Base-by-base conservation (phyloP, 495 filamentous ascomycete genomes). In the Hypoxylon subgilvum region DNA sequence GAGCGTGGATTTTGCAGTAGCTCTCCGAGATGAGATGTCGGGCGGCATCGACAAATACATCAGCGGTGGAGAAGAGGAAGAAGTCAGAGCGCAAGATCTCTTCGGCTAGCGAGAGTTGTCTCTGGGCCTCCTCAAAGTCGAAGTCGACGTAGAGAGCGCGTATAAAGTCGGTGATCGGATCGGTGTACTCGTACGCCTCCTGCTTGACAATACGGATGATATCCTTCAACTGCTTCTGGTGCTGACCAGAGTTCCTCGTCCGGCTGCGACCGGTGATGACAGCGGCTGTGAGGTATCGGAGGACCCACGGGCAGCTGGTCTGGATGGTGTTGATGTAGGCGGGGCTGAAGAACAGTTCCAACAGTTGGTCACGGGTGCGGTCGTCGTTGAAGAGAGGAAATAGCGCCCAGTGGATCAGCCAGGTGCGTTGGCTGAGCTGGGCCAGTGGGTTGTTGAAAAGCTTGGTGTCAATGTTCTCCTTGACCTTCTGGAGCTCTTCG, bases 351-450 rank as follows among this genome's bases (percentile, higher is more conserved):
- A 97, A 92, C 59, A 97, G 85, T 61, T 98, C 94, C 74, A 92
- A 89, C 63, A 97, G 82, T 61, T 81, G 83, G 61, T 98, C 94
- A 59, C 91, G 88, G 48, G 92, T 90, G 62, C 89, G 82, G 69
- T 96, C 92, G 76, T 92, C 86, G 82, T 97, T 96, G 85, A 97
- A 98, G 81, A 96, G 93, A 49, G 95, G 94, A 84, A 97, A 98
- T 52, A 98, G 84, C 34, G 88, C 86, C 94, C 94, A 98, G 86
- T 97, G 95, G 69, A 96, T 89, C 65, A 98, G 82, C 90, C 92
- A 95, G 23, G 91, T 93, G 56, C 95, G 90, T 79, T 96, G 92
- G 68, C 89, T 85, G 22, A 98, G 88, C 76, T 98, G 94, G 21
- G 86, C 92, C 47, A 97, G 81, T 8, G 95, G 91, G 81, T 95